Conservation (phyloP, 345 rosid species). For the Eucalyptus curtisii region DNA sequence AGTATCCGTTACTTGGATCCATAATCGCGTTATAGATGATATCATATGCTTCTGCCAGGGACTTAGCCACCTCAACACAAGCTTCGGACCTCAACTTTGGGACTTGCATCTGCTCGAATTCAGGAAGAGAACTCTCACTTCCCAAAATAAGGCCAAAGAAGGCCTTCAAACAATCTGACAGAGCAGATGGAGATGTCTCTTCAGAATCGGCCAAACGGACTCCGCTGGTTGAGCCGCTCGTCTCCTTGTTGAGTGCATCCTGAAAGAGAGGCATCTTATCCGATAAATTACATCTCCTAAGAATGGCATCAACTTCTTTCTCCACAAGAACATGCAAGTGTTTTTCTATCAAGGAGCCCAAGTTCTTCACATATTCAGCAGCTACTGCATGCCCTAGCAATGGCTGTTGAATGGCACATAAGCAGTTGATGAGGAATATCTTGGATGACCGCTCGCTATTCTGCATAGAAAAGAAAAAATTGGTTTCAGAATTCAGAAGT, state of each 20-base stretch:
- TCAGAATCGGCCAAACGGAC: conserved; percentile 41
- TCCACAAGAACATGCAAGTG: conserved; percentile 54
- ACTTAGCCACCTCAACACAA: conserved; percentile 53
- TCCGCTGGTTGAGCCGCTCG: neutral
- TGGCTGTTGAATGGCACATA: conserved; percentile 85
- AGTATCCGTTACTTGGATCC: conserved; percentile 60
- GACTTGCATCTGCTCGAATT: conserved; percentile 87
- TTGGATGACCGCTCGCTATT: conserved; percentile 72
- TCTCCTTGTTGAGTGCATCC: conserved; percentile 17
- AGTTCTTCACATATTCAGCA: conserved; percentile 54
- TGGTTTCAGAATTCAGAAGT: neutral
- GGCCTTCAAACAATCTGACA: conserved; percentile 69
- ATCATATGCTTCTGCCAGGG: conserved; percentile 69
- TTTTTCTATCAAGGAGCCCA: conserved; percentile 61
- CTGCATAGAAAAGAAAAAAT: conserved; percentile 24
- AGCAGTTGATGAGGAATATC: conserved; percentile 89
- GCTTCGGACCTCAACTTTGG: conserved; percentile 89
- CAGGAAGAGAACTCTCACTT: conserved; percentile 79
- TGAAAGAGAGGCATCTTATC: conserved; percentile 58
- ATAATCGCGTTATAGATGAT: conserved; percentile 60
- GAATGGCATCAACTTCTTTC: conserved; percentile 81
- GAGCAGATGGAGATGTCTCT: conserved; percentile 49
- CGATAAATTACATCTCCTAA: conserved; percentile 55
- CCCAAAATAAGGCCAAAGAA: conserved; percentile 85
- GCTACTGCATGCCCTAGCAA: conserved; percentile 61